Percentiles rank a stretch among this genome's conserved stretches.
Evolutionary conservation across 2,329 filamentous ascomycete species (phyloP).

Genomic region (Arthrocladium fulminans): DNA sequence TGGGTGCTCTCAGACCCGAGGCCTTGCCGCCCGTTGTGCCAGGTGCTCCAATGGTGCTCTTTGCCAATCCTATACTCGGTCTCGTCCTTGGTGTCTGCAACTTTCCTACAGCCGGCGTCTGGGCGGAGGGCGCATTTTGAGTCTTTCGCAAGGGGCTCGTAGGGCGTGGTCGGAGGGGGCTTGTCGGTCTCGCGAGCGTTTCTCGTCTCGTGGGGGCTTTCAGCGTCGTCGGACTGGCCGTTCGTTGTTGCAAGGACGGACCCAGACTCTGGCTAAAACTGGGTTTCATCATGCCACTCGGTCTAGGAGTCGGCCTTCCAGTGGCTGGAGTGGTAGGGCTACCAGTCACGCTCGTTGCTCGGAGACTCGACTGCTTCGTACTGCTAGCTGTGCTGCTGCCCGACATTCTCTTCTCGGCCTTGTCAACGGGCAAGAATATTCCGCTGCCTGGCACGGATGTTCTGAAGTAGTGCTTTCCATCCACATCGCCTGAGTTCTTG

Average conservation of each 20-base stretch:
- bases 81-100: slow-evolving; percentile 20
- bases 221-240: slow-evolving; percentile 58
- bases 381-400: slow-evolving; percentile 47
- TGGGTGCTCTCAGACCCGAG: slow-evolving; percentile 42
- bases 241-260: slow-evolving; percentile 43
- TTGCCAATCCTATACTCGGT: slow-evolving; percentile 19
- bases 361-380: slow-evolving; percentile 11
- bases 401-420: slow-evolving; percentile 55
- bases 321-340: slow-evolving; percentile 53
- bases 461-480: slow-evolving; percentile 73
- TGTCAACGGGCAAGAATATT: slow-evolving; percentile 84
- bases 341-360: slow-evolving; percentile 14
- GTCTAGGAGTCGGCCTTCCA: slow-evolving; percentile 41
- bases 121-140: slow-evolving; percentile 48
- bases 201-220: slow-evolving; percentile 48
- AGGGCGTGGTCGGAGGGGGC: slow-evolving; percentile 74
- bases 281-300: slow-evolving; percentile 56
- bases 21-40: slow-evolving; percentile 57
- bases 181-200: slow-evolving; percentile 23
- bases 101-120: slow-evolving; percentile 13
- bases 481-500: slow-evolving; percentile 94
- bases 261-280: slow-evolving; percentile 88
- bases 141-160: slow-evolving; percentile 73
- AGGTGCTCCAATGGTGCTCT: slow-evolving; percentile 50
- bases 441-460: slow-evolving; percentile 72